These are phyloP conservation scores for Cokeromyces recurvatus DNA, from an alignment of 371 early-diverging fungal genomes.

Conservation along the genomic window DNA sequence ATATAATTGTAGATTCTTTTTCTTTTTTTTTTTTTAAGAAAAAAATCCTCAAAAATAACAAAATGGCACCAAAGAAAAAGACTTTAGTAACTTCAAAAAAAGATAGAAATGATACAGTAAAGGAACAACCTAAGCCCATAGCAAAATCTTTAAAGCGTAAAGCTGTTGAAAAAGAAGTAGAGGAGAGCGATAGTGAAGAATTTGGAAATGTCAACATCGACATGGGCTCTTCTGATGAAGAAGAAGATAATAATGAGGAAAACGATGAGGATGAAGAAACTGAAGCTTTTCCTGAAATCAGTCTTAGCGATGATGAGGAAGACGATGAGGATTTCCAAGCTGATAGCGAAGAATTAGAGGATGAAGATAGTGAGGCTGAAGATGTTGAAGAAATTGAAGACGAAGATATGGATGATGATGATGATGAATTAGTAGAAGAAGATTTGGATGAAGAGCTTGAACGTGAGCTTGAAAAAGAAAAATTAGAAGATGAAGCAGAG, in stretches of 20 bases:
- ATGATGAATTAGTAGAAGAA: constrained; percentile 23
- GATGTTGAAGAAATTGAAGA: constrained; percentile 47
- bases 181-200: constrained; percentile 38
- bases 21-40: too few species aligned
- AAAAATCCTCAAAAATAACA: too few species aligned
- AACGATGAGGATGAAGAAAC: constrained; percentile 28
- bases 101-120: neutral
- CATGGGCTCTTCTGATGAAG: constrained; percentile 51
- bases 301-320: constrained; percentile 30
- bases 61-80: neutral
- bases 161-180: constrained; percentile 21
- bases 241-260: constrained; percentile 23
- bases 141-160: constrained; percentile 12
- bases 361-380: constrained; percentile 36
- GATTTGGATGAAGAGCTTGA: constrained; percentile 33
- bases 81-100: neutral
- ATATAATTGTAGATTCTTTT: too few species aligned
- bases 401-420: constrained; percentile 42
- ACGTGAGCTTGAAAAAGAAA: constrained; percentile 22
- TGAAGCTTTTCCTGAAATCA: constrained; percentile 44
- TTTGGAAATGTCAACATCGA: constrained; percentile 41
- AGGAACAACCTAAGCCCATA: too few species aligned
- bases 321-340: constrained; percentile 23
- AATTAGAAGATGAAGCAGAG: constrained; percentile 43
- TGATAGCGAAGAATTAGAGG: constrained; percentile 30